Evolutionary conservation across 2,329 filamentous ascomycete genomes (phyloP), one percentile per base, ranked within the genome.

Genomic region (Clathrospora elynae): DNA sequence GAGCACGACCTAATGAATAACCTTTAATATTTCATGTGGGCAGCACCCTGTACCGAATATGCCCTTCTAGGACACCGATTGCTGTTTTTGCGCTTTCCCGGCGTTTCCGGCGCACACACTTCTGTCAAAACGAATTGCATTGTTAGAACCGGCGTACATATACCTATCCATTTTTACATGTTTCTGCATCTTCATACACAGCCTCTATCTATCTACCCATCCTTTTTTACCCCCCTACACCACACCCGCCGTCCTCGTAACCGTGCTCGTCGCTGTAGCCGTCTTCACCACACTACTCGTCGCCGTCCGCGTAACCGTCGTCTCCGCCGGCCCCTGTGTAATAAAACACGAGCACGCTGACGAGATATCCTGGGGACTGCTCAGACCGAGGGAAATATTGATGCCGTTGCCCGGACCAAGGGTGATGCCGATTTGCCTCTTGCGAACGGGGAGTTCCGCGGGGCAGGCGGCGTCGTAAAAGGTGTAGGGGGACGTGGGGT

Each of bases 291-390:
- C 49, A 25, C 36, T 43, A 11, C 39, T 54, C 3, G 51, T 57
- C 3, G 42, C 25, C 20, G 59, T 64, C n/a, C 41, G 49, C 5
- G 59, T 64, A 18, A 52, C 61, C 4, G 62, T 66, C 13, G 51
- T 53, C 22, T 46, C 53, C 4, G 55, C 61, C 8, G 59, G 59
- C 2, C 53, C 63, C 10, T 38, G 47, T 0, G 58, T 62, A 29
- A 67, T 65, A n/a, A 64, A 53, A 31, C 63, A 67, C 16, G 58
- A 62, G 42, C 63, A 67, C 7, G 63, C 63, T n/a, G 54, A 58
- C 2, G 54, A 56, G 31, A 64, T 53, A 16, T 46, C 49, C 2
- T 30, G 26, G 1, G 54, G 46, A 9, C 46, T 35, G 10, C 55
- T 53, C 19, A 64, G 48, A 5, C 46, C 53, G 20, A 67, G 46